Base-by-base conservation (phyloP, 768 basidiomycete genomes). In the Suillus americanus region DNA sequence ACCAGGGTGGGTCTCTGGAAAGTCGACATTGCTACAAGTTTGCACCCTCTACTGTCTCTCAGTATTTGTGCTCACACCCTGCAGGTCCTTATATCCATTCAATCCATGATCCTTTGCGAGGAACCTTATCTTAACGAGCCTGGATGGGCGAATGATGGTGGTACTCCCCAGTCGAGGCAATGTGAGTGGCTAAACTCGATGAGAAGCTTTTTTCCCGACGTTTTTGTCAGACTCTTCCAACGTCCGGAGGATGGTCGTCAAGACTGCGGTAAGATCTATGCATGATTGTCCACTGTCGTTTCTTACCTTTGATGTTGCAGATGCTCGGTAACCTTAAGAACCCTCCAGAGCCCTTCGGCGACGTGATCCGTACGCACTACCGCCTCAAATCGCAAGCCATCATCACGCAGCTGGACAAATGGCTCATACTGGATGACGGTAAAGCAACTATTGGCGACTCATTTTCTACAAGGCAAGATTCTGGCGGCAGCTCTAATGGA, bases 21-120 rank as follows among this genome's bases (percentile, higher is more conserved):
- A 88, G 73, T 95, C 93, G 8, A 97, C 95, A 6, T 78, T 98
- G 57, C 82, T 97, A 5, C 95, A 97, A 80, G 92, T 87, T 56
- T 50, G 81, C 72, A 38, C 28, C 25, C 37, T 23, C 56, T 40
- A 18, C 63, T 53, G 30, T 51, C 13, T 30, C 55, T 25, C 7
- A 35, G 9, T 51, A 20, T 35, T 25, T 18, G 30, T 23, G 18
- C 16, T 60, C 25, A 62, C 61, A 61, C 51, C 65, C 61, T 68
- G 25, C 60, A 86, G 84, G 88, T 96, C 43, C 82, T 98, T 48
- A 92, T 97, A 45, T 96, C 95, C 18, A 96, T 98, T 38, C 96
- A 97, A 79, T 94, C 93, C 18, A 94, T 98, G 92, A 97, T 97
- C 68, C 80, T 97, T 30, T 95, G 92, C 66, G 96, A 97, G 23